Evolutionary conservation across 2,329 filamentous ascomycete species (phyloP).

Genomic region (Alternaria rosae): DNA sequence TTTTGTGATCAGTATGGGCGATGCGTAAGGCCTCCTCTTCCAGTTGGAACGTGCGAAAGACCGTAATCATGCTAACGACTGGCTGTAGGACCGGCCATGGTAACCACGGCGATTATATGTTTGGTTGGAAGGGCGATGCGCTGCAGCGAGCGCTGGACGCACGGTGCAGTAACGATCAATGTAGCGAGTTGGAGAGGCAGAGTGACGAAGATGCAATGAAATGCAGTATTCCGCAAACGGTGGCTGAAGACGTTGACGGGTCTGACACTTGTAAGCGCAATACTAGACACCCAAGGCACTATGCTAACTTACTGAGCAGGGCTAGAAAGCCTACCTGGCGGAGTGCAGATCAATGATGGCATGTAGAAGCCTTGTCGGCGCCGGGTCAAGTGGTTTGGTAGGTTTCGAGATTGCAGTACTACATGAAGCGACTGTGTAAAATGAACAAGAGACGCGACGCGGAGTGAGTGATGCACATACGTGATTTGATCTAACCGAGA

Average conservation of each 20-base stretch:
- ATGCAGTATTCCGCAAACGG: slow-evolving; percentile 37
- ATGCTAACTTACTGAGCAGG: slow-evolving; percentile 11
- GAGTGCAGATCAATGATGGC: slow-evolving; percentile 30
- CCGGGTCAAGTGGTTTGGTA: not conserved
- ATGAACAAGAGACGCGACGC: not conserved
- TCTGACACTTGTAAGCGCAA: slow-evolving; percentile 2
- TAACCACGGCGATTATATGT: slow-evolving; percentile 37
- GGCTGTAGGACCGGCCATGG: slow-evolving; percentile 37
- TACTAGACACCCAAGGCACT: not conserved
- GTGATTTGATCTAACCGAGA: not conserved
- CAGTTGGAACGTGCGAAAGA: not conserved
- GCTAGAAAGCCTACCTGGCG: slow-evolving; percentile 30
- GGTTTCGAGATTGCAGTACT: not conserved
- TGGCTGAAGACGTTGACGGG: slow-evolving; percentile 34
- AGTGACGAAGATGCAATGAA: slow-evolving; percentile 38
- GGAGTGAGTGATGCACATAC: not conserved
- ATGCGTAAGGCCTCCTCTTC: slow-evolving; percentile 29
- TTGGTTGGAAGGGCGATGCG: slow-evolving; percentile 40
- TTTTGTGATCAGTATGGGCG: slow-evolving; percentile 42
- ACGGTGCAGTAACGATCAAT: slow-evolving; percentile 36
- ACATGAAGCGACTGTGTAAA: not conserved
- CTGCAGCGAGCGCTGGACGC: slow-evolving; percentile 40
- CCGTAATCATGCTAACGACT: not conserved
- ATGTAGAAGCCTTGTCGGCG: not conserved
- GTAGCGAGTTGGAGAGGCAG: slow-evolving; percentile 37